These are phyloP conservation scores for Aspergillus japonicus DNA, from an alignment of 2,329 filamentous ascomycete genomes.

Conservation along the genomic window DNA sequence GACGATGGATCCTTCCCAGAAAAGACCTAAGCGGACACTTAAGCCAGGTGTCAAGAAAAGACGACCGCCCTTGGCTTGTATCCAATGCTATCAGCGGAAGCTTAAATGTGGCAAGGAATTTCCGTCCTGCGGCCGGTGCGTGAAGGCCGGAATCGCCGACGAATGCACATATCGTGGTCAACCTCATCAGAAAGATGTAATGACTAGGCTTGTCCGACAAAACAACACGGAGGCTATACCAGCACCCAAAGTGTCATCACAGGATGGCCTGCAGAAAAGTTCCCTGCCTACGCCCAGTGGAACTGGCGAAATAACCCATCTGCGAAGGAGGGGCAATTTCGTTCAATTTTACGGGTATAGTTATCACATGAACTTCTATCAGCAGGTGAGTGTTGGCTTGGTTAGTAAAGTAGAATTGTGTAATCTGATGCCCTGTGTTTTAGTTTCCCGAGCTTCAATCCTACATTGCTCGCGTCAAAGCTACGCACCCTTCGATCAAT, in stretches of 20 bases:
- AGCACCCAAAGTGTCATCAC: not conserved
- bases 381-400: not conserved
- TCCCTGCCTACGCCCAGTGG: not conserved
- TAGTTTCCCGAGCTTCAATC: not conserved
- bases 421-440: too few species aligned
- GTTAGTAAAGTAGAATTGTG: too few species aligned
- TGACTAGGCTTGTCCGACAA: too few species aligned
- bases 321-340: not conserved
- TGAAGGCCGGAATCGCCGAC: not conserved
- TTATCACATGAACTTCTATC: not conserved
- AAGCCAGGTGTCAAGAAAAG: not conserved
- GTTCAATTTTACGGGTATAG: not conserved
- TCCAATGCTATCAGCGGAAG: not conserved
- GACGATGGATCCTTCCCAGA: not conserved
- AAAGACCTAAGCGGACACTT: not conserved
- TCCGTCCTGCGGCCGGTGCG: not conserved
- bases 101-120: not conserved
- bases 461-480: not conserved
- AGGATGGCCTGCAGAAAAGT: not conserved
- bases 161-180: not conserved
- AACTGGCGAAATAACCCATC: not conserved
- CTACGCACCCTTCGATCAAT: not conserved
- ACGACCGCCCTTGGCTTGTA: not conserved
- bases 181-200: not conserved
- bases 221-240: rapidly evolving